Conservation (phyloP, 1,139 yeast genomes). For the Kurtzmaniella quercitrusa region DNA sequence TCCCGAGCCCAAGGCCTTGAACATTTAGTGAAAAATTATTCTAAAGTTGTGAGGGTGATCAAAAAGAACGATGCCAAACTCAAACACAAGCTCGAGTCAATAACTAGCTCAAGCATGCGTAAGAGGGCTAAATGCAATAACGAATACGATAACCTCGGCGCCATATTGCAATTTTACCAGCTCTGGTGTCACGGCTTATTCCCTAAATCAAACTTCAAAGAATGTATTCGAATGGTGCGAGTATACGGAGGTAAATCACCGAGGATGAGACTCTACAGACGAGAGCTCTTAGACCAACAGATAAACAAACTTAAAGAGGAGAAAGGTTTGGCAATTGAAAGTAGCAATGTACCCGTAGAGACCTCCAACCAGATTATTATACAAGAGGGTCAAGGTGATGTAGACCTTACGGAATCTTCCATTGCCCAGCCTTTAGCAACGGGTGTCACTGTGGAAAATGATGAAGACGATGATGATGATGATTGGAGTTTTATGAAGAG, state of each 20-base stretch:
- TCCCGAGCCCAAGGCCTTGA: constrained; percentile 44
- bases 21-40: constrained; percentile 37
- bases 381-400: constrained; percentile 2
- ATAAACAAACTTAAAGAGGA: constrained; percentile 28
- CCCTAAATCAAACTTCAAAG: constrained; percentile 74
- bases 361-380: constrained; percentile 3
- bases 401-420: neutral
- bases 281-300: constrained; percentile 33
- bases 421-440: constrained; percentile 6
- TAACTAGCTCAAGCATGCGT: neutral
- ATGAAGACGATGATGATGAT: constrained; percentile 19
- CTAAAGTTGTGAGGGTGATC: constrained; percentile 26
- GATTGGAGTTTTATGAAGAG: constrained; percentile 32
- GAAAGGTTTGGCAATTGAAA: constrained; percentile 27
- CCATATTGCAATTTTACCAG: constrained; percentile 64
- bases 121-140: constrained; percentile 28
- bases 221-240: constrained; percentile 42
- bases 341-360: neutral
- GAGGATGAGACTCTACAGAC: constrained; percentile 31
- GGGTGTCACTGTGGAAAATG: constrained; percentile 3
- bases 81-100: constrained; percentile 12
- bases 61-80: constrained; percentile 26
- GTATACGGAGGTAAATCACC: constrained; percentile 30
- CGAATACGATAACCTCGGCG: constrained; percentile 38
- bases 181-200: constrained; percentile 81